These are phyloP conservation scores for Hordeum pubiflorum DNA, from an alignment of 202 grass and related monocot species.

Conservation along the genomic window DNA sequence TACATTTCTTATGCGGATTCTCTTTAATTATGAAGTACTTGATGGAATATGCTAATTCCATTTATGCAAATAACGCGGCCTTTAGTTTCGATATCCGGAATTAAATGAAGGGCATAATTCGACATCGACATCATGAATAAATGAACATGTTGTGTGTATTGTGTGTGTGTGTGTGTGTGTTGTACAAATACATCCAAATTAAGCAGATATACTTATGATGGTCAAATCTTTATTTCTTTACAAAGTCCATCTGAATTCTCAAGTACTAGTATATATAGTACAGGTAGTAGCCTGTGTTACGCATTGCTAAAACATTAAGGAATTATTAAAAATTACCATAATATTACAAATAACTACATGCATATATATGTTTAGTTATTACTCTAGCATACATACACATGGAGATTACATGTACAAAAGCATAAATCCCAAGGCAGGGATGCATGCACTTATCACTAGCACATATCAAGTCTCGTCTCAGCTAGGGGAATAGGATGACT, in stretches of 20 bases:
- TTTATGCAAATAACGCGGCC: no score
- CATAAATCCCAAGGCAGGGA: neutral
- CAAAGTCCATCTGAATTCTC: neutral
- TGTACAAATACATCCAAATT: neutral
- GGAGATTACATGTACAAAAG: neutral
- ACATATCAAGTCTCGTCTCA: neutral
- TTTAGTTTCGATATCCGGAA: neutral
- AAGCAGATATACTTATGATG: neutral
- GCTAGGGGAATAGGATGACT: no score
- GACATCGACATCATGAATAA: neutral
- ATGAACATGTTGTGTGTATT: neutral
- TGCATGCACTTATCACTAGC: neutral
- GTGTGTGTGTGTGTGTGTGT: no score
- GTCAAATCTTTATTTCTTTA: neutral
- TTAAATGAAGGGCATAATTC: neutral
- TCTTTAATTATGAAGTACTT: neutral
- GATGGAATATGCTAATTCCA: neutral
- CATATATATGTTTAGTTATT: neutral
- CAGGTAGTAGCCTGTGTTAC: neutral
- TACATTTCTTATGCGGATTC: neutral
- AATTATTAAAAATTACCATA: neutral
- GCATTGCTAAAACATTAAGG: neutral
- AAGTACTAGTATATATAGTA: neutral
- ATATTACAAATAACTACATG: neutral
- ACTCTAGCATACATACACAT: constrained; percentile 6